Conservation (phyloP, 1,284 basidiomycete species). For the Erythrobasidium hasegawianum region DNA sequence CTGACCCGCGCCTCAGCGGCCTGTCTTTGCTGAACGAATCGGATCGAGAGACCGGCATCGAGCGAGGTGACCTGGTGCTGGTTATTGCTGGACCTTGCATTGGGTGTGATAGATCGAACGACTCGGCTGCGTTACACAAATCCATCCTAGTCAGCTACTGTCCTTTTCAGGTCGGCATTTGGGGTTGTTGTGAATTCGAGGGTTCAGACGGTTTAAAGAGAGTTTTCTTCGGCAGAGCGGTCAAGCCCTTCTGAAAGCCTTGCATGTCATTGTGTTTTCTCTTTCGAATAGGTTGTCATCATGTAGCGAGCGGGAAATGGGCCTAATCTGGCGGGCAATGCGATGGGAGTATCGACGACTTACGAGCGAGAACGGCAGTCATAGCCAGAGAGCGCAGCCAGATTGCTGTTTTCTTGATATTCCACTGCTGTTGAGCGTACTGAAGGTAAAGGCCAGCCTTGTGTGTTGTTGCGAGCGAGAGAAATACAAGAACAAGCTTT, state of each 20-base stretch:
- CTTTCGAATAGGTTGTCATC: conserved; percentile 7
- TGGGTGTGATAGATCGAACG: no score
- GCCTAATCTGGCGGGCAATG: not conserved
- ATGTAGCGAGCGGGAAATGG: not conserved
- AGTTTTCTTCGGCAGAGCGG: not conserved
- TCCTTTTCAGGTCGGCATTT: no score
- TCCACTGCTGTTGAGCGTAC: no score
- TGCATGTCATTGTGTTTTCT: conserved; percentile 31
- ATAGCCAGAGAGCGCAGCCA: not conserved
- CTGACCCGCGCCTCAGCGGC: not conserved
- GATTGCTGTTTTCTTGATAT: no score
- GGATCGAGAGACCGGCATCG: conserved; percentile 9
- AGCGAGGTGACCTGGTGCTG: conserved; percentile 6
- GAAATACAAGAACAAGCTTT: no score
- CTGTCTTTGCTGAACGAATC: conserved; percentile 2
- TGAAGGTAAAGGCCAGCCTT: no score
- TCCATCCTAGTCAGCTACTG: no score
- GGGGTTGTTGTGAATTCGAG: not conserved
- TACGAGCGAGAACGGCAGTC: conserved; percentile 1
- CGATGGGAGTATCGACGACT: not conserved
- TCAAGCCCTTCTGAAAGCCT: conserved; percentile 31
- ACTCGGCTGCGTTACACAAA: no score
- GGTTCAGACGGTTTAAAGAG: conserved; percentile 4
- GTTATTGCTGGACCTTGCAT: not conserved
- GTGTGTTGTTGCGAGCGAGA: no score